phyloP scores from a whole-genome alignment of 2,329 filamentous ascomycete species.

The Beauveria australis region DNA sequence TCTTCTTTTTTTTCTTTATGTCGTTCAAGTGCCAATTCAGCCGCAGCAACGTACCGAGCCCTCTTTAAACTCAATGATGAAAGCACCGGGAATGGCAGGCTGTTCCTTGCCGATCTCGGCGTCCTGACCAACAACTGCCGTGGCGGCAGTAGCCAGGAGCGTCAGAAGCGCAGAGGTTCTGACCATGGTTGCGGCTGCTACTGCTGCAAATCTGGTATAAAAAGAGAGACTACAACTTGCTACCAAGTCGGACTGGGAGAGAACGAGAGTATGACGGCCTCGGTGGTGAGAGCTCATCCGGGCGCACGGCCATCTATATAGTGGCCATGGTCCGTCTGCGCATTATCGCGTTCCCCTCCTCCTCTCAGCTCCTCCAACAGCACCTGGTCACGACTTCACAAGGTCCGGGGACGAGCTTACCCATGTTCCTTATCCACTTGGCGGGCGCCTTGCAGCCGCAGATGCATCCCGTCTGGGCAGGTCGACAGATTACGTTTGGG shows the following conservation, averaged over 20 bases:
- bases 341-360: neutral
- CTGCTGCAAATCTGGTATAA: neutral
- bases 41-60: slow-evolving; percentile 30
- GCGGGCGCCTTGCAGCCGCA: slow-evolving; percentile 1
- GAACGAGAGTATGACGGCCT: neutral
- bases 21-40: too few species aligned
- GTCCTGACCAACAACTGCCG: slow-evolving; percentile 14
- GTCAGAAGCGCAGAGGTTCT: slow-evolving; percentile 25
- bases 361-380: neutral
- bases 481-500: slow-evolving; percentile 1
- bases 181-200: slow-evolving; percentile 24
- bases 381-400: neutral
- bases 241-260: neutral
- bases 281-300: neutral
- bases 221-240: neutral
- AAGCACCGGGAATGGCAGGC: slow-evolving; percentile 36
- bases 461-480: slow-evolving; percentile 7
- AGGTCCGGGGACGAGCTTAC: neutral
- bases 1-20: too few species aligned
- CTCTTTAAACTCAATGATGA: slow-evolving; percentile 46
- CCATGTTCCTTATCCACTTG: neutral
- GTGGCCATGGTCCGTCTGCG: neutral
- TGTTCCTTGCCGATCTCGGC: neutral
- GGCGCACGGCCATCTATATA: neutral
- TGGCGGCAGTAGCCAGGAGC: slow-evolving; percentile 27